A percentile compares a stretch with the other conserved stretches of the same genome.
Evolutionary conservation across 192 early-diverging fungal species (phyloP).

Genomic region (Rhizoclosmatium globosum): DNA sequence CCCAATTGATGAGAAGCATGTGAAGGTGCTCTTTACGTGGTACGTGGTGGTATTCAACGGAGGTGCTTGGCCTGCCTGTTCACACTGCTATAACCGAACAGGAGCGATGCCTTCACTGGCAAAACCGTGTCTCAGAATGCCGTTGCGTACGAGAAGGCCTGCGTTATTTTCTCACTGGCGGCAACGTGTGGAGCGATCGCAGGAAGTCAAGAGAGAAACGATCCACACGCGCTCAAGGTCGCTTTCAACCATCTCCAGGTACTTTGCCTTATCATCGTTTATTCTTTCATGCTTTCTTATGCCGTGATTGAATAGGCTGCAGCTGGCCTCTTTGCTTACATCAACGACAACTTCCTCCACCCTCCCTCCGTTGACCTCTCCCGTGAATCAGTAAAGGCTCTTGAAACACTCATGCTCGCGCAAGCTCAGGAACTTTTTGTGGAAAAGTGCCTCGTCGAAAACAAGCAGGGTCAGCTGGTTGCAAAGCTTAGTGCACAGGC

Average conservation of each 20-base stretch:
- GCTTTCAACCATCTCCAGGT: slow-evolving; percentile 91
- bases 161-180: slow-evolving; percentile 94
- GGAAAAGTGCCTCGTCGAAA: slow-evolving; percentile 85
- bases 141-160: slow-evolving; percentile 97
- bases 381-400: slow-evolving; percentile 85
- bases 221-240: slow-evolving; percentile 77
- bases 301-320: slow-evolving; percentile 49
- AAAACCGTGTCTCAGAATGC: slow-evolving; percentile 87
- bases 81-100: background rate
- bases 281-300: background rate
- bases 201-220: slow-evolving; percentile 76
- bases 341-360: slow-evolving; percentile 98
- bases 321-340: slow-evolving; percentile 93
- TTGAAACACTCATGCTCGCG: slow-evolving; percentile 88
- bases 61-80: background rate
- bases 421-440: slow-evolving; percentile 95
- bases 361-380: slow-evolving; percentile 93
- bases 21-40: slow-evolving; percentile 93
- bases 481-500: slow-evolving; percentile 83
- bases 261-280: background rate
- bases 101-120: slow-evolving; percentile 84
- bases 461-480: slow-evolving; percentile 87
- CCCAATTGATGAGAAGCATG: slow-evolving; percentile 89
- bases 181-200: slow-evolving; percentile 75
- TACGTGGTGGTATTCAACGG: slow-evolving; percentile 42